Evolutionary conservation across 1,284 basidiomycete species (phyloP), one percentile per base, ranked within the genome.

Genomic region (Microbotryum lychnidis-dioicae): DNA sequence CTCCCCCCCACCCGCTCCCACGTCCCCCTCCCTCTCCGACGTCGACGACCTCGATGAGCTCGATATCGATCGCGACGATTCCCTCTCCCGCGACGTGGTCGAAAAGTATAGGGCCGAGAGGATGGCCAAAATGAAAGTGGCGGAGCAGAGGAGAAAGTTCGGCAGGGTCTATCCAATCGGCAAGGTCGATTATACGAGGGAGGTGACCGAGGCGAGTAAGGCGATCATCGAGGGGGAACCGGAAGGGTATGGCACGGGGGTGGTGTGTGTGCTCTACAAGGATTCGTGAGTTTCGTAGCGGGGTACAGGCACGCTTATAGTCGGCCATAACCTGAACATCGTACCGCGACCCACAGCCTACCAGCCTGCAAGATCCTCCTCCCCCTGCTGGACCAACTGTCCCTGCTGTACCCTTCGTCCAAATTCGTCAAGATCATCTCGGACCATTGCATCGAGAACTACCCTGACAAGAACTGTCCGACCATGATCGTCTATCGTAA

Each of bases 361-460:
- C 83, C 85, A 21, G 81, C 85, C 54, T 93, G 89, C 61, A 85
- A 91, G 62, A 83, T 86, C 52, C 78, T 92, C 10, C 83, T 83
- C 52, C 79, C 81, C 42, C 87, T 92, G 58, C 77, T 98, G 42
- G 80, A 81, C 20, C 80, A 80, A 1, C 79, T 97, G 3, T 91
- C 94, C 0, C 79, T 80, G 31, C 84, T 85, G 58, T 87, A 97
- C 75, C 89, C 92, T 3, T 84, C 86, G 29, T 90, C 92, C 10
- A 97, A 97, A 76, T 97, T 98, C 71, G 88, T 97, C 64, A 91
- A 89, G 45, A 97, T 98, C 70, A 84, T 94, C 2, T 92, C 92
- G 33, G 84, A 90, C 77, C 90, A 94, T 76, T 97, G 94, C 78
- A 97, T 98, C 70, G 86, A 90, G 27, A 88, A 97, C 76, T 87